Percentiles rank a stretch among this genome's conserved stretches.
Evolutionary conservation across 257 asterid genomes (phyloP).

Genomic region (Jasminum sambac): DNA sequence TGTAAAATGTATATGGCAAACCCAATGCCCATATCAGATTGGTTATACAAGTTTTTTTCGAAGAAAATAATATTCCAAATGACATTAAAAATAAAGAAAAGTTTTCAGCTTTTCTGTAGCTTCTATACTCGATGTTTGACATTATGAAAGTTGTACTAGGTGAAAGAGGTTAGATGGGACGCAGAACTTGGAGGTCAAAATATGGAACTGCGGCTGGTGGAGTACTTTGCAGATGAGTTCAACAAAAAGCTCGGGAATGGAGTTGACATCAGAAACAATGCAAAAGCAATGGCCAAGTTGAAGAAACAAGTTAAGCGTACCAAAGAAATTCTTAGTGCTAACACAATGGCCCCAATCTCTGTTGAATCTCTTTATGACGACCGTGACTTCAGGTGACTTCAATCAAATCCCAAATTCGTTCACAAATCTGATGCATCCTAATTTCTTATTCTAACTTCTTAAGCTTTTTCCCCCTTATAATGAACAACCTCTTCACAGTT

Average conservation of each 20-base stretch:
- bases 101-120: background rate
- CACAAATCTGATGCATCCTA: slow-evolving; percentile 2
- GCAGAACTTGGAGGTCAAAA: slow-evolving; percentile 93
- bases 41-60: background rate
- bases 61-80: background rate
- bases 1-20: background rate
- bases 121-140: slow-evolving; percentile 24
- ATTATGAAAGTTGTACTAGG: slow-evolving; percentile 50
- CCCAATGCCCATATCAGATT: background rate
- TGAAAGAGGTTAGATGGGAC: slow-evolving; percentile 95
- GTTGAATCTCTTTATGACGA: slow-evolving; percentile 92
- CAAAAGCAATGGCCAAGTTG: slow-evolving; percentile 95
- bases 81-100: background rate
- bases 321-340: slow-evolving; percentile 96
- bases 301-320: slow-evolving; percentile 98
- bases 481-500: background rate
- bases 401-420: slow-evolving; percentile 6
- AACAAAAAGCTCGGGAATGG: slow-evolving; percentile 85
- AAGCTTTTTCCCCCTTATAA: background rate
- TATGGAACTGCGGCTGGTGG: slow-evolving; percentile 90
- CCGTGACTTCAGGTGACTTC: slow-evolving; percentile 82
- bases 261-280: slow-evolving; percentile 72
- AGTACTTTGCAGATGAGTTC: slow-evolving; percentile 87
- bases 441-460: slow-evolving; percentile 8
- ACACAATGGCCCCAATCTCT: slow-evolving; percentile 86